A percentile compares a stretch with the other conserved stretches of the same genome.
These are phyloP conservation scores for Nakaseomyces glabratus DNA, from an alignment of 1,139 yeast genomes.

Conservation along the genomic window DNA sequence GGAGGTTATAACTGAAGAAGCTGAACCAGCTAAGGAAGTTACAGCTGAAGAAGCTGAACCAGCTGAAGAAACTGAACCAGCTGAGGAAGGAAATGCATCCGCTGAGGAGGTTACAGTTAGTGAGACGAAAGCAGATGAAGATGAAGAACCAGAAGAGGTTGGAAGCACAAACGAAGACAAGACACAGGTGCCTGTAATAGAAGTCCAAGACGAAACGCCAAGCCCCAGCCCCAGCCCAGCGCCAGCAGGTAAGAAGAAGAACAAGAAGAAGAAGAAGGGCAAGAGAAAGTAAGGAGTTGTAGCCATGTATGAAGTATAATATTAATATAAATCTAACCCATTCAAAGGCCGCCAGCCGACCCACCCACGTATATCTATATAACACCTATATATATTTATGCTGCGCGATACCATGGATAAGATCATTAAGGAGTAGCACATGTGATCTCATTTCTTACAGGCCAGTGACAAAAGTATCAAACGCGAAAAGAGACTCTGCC, in stretches of 20 bases:
- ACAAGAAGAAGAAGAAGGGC: conserved; percentile 17
- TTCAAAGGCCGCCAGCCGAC: no score
- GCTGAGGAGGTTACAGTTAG: background rate
- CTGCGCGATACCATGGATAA: no score
- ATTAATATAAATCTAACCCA: no score
- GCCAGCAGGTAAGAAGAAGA: conserved; percentile 11
- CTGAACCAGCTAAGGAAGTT: conserved; percentile 1
- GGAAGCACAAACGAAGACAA: background rate
- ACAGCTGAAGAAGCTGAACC: conserved; percentile 1
- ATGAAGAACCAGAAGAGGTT: background rate
- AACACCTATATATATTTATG: no score
- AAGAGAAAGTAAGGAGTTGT: conserved; percentile 12
- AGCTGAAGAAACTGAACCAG: background rate
- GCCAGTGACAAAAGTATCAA: no score
- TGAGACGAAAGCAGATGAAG: background rate
- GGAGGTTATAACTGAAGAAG: conserved; percentile 7
- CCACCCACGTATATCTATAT: no score
- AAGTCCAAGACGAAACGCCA: conserved; percentile 7
- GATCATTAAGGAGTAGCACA: no score
- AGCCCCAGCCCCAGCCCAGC: conserved; percentile 2
- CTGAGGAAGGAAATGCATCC: background rate
- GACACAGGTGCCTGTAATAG: conserved; percentile 3
- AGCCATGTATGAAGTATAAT: no score
- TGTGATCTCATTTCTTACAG: no score
- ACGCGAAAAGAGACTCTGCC: no score